Evolutionary conservation across 192 early-diverging fungal genomes (phyloP), one percentile per base, ranked within the genome.

Genomic region (Spinellus fusiger): DNA sequence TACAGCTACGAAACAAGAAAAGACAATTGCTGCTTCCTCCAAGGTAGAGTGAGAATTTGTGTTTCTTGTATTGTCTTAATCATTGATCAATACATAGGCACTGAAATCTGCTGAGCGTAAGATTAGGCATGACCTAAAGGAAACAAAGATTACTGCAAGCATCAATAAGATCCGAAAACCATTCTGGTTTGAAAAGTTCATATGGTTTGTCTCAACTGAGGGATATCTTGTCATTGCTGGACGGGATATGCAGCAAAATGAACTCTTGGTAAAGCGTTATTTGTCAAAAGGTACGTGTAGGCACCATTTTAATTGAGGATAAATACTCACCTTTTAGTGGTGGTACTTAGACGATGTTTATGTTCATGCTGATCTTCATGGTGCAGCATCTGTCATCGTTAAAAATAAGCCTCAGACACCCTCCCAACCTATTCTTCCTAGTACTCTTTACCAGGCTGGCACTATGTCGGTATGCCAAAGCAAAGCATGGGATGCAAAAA

Each of bases 141-240:
- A 86, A 31, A 86, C 85, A 51, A 82, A 84, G 50, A 82, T 84
- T n/a, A 90, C 84, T 0, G 79, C 85, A 0, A 84, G 82, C 5
- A 94, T 94, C 54, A 86, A 80, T 40, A 87, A 92, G 64, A 84
- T 87, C 56, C 90, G 97, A 60, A 94, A 93, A 58, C 92, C 92
- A 15, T 89, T 86, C 35, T 99, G 95, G 95, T 99, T 99, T 75
- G 97, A 99, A 73, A 95, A 95, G 76, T 99, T 98, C 60, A 61
- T 91, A 28, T 98, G 95, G 95, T 98, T 95, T 59, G 75, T 98
- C 22, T 88, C 89, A 16, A 86, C 87, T 0, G 97, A 99, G 56
- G 94, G 94, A 64, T 93, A 92, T 62, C 71, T 99, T 49, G 83
- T 99, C 23, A 79, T 99, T 63, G 93, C 92, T 27, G 97, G 95